Evolutionary conservation across 2,329 filamentous ascomycete species (phyloP), one percentile per base, ranked within the genome.

Genomic region (Neophaeococcomyces mojaviensis): DNA sequence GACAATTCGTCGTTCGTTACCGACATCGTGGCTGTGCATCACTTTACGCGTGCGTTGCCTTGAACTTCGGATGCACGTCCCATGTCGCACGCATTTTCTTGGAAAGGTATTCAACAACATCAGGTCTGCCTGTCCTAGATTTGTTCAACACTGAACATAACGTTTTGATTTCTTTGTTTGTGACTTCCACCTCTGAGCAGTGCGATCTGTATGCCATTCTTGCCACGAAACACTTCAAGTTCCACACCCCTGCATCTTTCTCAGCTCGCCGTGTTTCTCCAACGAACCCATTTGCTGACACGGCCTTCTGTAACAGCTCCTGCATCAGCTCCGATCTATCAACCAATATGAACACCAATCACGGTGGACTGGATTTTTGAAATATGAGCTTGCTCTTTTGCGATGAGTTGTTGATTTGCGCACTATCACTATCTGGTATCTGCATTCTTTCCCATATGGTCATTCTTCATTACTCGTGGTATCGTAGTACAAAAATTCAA

Each of bases 201-300:
- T 20, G 35, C n/a, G 10, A 20, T 20, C 10, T 18, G 19, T 13
- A 19, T 7, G 9, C 7, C 16, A 6, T 6, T 38, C 9, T 18
- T 20, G 9, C 8, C 9, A 20, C 16, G 3, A 13, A 12, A 18
- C 35, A 13, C 10, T 38, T 38, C 3, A 3, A 7, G 37, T 24
- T 39, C 37, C 37, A 28, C 26, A 39, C 37, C 37, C 37, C 37
- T 39, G 37, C 37, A 26, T 39, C 6, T 12, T 7, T 13, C 37
- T 26, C 8, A 8, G 26, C 35, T 38, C 6, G 35, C 18, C 35
- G 8, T n/a, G 35, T 12, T 9, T 20, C 7, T 32, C 19, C 7
- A 26, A 20, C 3, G 15, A 13, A 28, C 6, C 19, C 20, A 20
- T 28, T 39, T 20, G 18, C 22, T 39, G 37, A 24, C 10, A 39